Evolutionary conservation across 1,284 basidiomycete species (phyloP), one percentile per base, ranked within the genome.

Genomic region (Gomphus bonarii): DNA sequence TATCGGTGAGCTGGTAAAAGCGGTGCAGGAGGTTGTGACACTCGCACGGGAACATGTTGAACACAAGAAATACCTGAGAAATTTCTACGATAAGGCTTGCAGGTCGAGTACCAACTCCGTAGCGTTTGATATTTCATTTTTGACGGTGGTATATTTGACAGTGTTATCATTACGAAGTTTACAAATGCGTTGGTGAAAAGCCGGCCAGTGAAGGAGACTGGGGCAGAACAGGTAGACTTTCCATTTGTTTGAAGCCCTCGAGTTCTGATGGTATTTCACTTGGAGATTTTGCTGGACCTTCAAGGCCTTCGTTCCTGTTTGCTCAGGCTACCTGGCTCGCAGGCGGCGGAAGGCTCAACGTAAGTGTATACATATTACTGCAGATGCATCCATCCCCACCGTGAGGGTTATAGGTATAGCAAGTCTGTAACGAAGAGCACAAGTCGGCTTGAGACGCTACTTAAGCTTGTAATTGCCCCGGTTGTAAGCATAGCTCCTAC

Each of bases 391-490:
- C 9, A 9, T n/a, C n/a, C 42, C 16, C 12, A 25, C 40, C 18
- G 20, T 47, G 22, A 14, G 28, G 30, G 16, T 22, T 60, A 50
- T 33, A 58, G 56, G 25, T 58, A 52, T 28, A 58, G 42, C 35
- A 51, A 58, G 33, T 42, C 30, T 61, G 77, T 97, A 49, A 84
- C 80, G 30, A 94, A 91, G 64, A 85, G 80, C 50, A 87, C 90
- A 0, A 82, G 84, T 4, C 79, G 85, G 59, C 70, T 97, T 49
- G 95, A 98, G 68, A 90, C 91, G 1, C 74, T 98, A 64, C 79
- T 98, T 59, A 97, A 98, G 70, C 91, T 95, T 57, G 88, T 97
- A 59, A 84, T 97, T 22, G 92, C 91, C 0, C 93, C 93, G 1
- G 88, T 86, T 60, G 90, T 90, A 69, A 60, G 82, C 75, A 16